phyloP scores from a whole-genome alignment of 176 grass and related monocot species.

The Oryza brachyantha region DNA sequence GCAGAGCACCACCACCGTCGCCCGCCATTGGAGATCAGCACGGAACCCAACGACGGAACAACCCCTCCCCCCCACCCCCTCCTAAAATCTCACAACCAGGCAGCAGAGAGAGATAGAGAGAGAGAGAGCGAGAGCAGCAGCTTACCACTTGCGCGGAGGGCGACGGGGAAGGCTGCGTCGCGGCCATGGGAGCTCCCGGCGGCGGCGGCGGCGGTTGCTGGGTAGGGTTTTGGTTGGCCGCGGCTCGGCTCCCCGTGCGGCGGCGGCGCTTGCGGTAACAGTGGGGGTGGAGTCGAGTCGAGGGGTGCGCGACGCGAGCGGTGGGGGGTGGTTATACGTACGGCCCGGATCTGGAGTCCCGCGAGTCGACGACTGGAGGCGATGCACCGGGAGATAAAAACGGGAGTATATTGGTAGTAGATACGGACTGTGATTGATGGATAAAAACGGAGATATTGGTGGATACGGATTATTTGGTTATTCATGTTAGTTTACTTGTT shows the following conservation, averaged over 20 bases:
- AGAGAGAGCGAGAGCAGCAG: neutral
- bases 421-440: no score
- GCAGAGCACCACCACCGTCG: neutral
- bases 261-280: conserved; percentile 25
- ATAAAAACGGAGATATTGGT: no score
- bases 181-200: conserved; percentile 47
- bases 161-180: conserved; percentile 37
- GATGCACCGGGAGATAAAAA: no score
- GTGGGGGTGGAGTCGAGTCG: no score
- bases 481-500: no score
- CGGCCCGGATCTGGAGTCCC: neutral
- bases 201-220: neutral
- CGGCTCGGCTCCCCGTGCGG: conserved; percentile 7
- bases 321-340: neutral
- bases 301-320: no score
- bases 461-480: no score
- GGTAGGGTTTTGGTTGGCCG: conserved; percentile 24
- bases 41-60: neutral
- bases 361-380: neutral
- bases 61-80: no score
- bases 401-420: no score
- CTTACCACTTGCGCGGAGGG: conserved; percentile 81
- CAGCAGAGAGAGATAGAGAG: neutral
- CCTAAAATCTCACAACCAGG: neutral
- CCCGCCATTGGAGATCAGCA: conserved; percentile 17